Evolutionary conservation across 73 alveolate genomes (phyloP), one percentile per base, ranked within the genome.

Genomic region (Paramecium primaurelia): DNA sequence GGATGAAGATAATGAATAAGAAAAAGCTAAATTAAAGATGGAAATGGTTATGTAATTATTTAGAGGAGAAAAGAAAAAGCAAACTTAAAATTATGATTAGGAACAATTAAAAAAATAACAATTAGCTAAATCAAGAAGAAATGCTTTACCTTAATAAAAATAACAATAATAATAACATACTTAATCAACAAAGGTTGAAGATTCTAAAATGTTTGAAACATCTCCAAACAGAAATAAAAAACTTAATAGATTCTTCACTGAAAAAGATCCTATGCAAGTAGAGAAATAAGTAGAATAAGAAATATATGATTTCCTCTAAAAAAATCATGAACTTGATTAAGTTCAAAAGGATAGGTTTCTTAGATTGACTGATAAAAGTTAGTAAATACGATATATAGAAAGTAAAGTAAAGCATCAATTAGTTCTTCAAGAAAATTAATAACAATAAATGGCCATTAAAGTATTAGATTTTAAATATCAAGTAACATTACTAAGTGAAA

Each of bases 31-130:
- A 45, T 42, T 26, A 22, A 80, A 80, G 26, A 42, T 80, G 91
- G 91, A 80, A 80, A 80, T 80, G 91, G 73, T 80, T 44, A 80
- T 80, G 91, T 30, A 80, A 5, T 47, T 80, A 25, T 80, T 80
- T 80, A 6, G 60, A 11, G 60, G 88, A 75, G 18, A 75, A 38
- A 30, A 38, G 12, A 75, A 42, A 42, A 75, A 38, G 38, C 12
- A 75, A 38, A 42, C 88, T 75, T 11, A 75, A 4, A 75, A 30
- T 36, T 42, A 75, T 20, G 84, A 75, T 28, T 9, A 6, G 22
- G 60, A 36, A 25, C 40, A 42, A 38, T 4, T 75, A 37, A 75
- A 75, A 38, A 42, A 14, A 16, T 14, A 30, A 36, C 22, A 20
- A 38, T 75, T 36, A 30, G 60, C 88, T 0, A 36, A 75, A 38